Conservation (phyloP, 345 rosid species). For the Acer yangbiense region DNA sequence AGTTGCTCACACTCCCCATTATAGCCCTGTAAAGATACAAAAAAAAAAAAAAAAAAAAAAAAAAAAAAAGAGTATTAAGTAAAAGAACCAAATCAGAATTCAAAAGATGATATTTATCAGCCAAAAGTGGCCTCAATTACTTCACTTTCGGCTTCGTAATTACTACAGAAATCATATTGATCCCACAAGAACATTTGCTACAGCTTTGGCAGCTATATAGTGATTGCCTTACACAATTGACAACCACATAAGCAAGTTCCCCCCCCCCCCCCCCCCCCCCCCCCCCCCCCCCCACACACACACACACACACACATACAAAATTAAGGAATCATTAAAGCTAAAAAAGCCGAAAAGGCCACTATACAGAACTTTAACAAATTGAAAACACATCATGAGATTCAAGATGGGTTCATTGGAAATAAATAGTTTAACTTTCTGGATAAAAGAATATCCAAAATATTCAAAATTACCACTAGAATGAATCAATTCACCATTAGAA, state of each 20-base stretch:
- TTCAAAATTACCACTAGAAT: background rate
- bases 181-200: background rate
- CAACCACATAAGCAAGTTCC: background rate
- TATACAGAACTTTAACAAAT: background rate
- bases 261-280: too few relatives aligned
- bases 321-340: background rate
- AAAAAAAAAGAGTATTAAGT: background rate
- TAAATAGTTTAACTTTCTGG: background rate
- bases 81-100: background rate
- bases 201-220: background rate
- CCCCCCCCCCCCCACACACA: too few relatives aligned
- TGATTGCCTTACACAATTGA: background rate
- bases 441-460: background rate
- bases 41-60: too few relatives aligned
- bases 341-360: background rate
- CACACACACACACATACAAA: background rate
- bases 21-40: conserved; percentile 50
- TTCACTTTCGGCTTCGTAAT: background rate
- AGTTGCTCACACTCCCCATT: conserved; percentile 85
- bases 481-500: background rate
- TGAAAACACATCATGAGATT: background rate
- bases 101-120: background rate
- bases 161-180: background rate
- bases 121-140: background rate
- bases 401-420: background rate